Conservation (phyloP, 768 basidiomycete species). For the Psilocybe azurescens region DNA sequence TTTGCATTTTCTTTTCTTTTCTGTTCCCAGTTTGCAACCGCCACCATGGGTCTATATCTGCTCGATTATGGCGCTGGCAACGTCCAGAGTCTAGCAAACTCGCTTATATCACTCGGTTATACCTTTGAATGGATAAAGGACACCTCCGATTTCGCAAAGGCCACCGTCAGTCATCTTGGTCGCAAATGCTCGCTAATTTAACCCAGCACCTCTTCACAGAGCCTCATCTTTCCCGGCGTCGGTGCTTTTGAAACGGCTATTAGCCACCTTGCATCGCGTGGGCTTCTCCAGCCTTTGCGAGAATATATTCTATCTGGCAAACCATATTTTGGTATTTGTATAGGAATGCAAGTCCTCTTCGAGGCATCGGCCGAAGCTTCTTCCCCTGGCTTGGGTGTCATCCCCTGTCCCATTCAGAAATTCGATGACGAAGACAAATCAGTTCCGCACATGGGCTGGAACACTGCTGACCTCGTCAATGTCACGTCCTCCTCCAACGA, state of each 20-base stretch:
- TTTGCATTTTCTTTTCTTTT: slow-evolving; percentile 9
- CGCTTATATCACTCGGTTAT: slow-evolving; percentile 83
- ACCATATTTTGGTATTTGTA: slow-evolving; percentile 98
- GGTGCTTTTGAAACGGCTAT: slow-evolving; percentile 93
- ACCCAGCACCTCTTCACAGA: slow-evolving; percentile 50
- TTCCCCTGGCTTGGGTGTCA: slow-evolving; percentile 77
- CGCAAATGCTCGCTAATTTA: slow-evolving; percentile 5
- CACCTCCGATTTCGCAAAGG: slow-evolving; percentile 83
- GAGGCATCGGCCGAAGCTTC: slow-evolving; percentile 83
- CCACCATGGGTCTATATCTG: slow-evolving; percentile 67
- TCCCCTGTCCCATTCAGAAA: slow-evolving; percentile 79
- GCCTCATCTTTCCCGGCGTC: slow-evolving; percentile 95
- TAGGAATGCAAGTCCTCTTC: slow-evolving; percentile 98
- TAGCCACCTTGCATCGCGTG: slow-evolving; percentile 70
- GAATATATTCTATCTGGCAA: slow-evolving; percentile 85
- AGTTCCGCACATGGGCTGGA: slow-evolving; percentile 99
- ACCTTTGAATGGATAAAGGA: slow-evolving; percentile 87
- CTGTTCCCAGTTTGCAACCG: neutral
- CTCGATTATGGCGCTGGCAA: slow-evolving; percentile 98
- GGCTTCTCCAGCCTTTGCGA: slow-evolving; percentile 80
- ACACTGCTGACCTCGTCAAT: slow-evolving; percentile 67
- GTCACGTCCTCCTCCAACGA: slow-evolving; percentile 20
- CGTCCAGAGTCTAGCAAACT: slow-evolving; percentile 92
- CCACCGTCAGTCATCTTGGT: slow-evolving; percentile 70
- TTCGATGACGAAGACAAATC: slow-evolving; percentile 79